A percentile compares a stretch with the other conserved stretches of the same genome.
Evolutionary conservation across 2,329 filamentous ascomycete genomes (phyloP).

Genomic region (Fusarium marasasianum): DNA sequence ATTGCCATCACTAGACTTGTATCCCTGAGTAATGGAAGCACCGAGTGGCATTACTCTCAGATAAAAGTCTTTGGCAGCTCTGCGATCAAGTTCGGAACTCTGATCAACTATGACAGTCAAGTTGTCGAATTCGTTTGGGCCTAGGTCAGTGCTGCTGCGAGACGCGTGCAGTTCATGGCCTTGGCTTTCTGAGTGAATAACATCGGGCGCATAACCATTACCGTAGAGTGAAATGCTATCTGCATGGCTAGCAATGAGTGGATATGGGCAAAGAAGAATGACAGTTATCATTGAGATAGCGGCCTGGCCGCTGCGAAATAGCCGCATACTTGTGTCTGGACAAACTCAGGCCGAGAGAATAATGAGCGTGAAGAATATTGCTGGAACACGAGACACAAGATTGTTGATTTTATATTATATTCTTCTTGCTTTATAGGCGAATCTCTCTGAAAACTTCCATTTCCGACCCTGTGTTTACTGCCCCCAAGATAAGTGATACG

Average conservation of each 20-base stretch:
- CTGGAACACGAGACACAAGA: background rate
- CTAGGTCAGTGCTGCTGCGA: background rate
- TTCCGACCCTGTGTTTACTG: background rate
- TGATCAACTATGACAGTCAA: background rate
- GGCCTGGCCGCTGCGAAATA: background rate
- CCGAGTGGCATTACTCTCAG: background rate
- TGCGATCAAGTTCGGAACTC: background rate
- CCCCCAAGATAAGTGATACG: background rate
- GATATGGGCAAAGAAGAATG: background rate
- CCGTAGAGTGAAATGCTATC: background rate
- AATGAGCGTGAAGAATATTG: background rate
- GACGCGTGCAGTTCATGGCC: background rate
- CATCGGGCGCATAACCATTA: background rate
- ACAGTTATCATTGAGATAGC: background rate
- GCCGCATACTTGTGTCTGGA: background rate
- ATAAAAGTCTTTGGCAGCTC: conserved; percentile 1
- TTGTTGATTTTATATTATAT: background rate
- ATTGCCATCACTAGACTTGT: background rate
- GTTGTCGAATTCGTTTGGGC: background rate
- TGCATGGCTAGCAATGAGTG: background rate
- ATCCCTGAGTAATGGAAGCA: background rate
- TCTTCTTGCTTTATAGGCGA: background rate
- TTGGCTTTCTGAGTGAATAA: fast-evolving
- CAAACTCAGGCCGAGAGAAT: too few relatives aligned
- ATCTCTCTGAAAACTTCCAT: background rate